A percentile compares a stretch with the other conserved stretches of the same genome.
phyloP scores from a whole-genome alignment of 768 basidiomycete genomes.

The Mycena venus region DNA sequence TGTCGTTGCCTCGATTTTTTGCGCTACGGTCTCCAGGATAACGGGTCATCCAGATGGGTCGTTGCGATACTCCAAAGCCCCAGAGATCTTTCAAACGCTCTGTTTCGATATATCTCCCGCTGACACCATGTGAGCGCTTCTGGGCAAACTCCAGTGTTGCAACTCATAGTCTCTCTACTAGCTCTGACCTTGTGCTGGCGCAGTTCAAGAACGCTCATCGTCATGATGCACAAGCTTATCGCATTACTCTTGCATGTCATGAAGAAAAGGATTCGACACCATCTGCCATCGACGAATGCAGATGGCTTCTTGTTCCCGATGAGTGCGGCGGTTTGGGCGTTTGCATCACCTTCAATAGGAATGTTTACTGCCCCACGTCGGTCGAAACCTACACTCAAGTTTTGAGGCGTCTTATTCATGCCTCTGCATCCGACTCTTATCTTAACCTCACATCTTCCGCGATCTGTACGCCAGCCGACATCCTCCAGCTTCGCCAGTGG shows the following conservation, averaged over 20 bases:
- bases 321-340: background rate
- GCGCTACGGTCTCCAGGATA: background rate
- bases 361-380: background rate
- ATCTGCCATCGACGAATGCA: slow-evolving; percentile 1
- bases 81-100: background rate
- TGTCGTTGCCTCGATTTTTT: slow-evolving; percentile 6
- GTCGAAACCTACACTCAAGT: slow-evolving; percentile 3
- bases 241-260: background rate
- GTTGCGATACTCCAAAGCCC: background rate
- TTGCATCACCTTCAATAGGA: background rate
- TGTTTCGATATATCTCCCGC: slow-evolving; percentile 6
- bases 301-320: background rate
- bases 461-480: background rate
- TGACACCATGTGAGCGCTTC: slow-evolving; percentile 3
- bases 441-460: slow-evolving; percentile 5
- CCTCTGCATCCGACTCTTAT: background rate
- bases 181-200: slow-evolving; percentile 1
- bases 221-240: background rate
- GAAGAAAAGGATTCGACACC: background rate
- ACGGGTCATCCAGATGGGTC: background rate
- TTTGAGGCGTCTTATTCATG: background rate
- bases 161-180: background rate
- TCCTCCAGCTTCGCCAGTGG: background rate
- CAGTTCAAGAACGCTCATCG: background rate
- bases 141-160: background rate